Evolutionary conservation across 176 grass and related monocot species (phyloP).

Genomic region (Urochloa ruziziensis): DNA sequence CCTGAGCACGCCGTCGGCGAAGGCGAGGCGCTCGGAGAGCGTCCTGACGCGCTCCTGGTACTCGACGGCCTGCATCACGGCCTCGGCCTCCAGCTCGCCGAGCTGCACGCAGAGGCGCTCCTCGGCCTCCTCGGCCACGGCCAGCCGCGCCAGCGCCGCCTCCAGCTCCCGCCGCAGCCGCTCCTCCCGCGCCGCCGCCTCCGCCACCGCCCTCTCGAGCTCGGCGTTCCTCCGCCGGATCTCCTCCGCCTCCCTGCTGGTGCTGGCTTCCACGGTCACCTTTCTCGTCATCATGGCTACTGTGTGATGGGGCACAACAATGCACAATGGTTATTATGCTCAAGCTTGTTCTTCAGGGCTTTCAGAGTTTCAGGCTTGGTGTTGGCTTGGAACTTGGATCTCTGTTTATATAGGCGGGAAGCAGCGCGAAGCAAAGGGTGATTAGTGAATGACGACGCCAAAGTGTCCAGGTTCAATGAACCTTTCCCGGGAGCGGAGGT

Average conservation of each 20-base stretch:
- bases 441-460: background rate
- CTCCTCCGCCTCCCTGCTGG: conserved; percentile 44
- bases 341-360: background rate
- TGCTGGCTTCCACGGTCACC: background rate
- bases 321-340: background rate
- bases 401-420: conserved; percentile 34
- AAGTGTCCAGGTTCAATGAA: conserved; percentile 52
- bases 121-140: conserved; percentile 68
- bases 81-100: conserved; percentile 80
- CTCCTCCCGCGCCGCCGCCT: conserved; percentile 54
- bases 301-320: background rate
- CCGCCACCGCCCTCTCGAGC: conserved; percentile 57
- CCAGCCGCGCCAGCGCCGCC: conserved; percentile 46
- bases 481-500: background rate
- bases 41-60: conserved; percentile 52
- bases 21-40: conserved; percentile 65
- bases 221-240: conserved; percentile 49
- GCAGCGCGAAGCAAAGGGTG: background rate
- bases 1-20: conserved; percentile 36
- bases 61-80: conserved; percentile 42
- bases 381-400: background rate
- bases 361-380: background rate
- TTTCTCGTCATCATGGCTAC: background rate
- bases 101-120: conserved; percentile 74
- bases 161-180: conserved; percentile 61